Evolutionary conservation across 192 early-diverging fungal genomes (phyloP), one percentile per base, ranked within the genome.

Genomic region (Kickxella alabastrina): DNA sequence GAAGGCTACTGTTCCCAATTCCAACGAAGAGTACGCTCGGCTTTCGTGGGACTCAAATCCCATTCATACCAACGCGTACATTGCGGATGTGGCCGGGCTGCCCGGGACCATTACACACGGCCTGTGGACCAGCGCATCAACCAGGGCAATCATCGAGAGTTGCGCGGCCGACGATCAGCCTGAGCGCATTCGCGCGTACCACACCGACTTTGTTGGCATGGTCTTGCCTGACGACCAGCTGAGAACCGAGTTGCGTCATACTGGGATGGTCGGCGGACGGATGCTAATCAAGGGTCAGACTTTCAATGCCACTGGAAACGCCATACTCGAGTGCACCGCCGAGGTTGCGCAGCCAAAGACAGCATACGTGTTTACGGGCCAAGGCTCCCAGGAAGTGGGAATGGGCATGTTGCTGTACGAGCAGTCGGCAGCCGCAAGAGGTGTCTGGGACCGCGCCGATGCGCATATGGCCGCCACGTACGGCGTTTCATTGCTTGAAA

Each of bases 321-420:
- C 57, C 1, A 84, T 97, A 23, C 78, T 97, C 32, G 80, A 79
- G 40, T 91, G 90, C 52, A 82, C 79, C 5, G 92, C 92, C 23
- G 85, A 95, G 69, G 87, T 95, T 19, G 90, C 92, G 52, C 94
- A 97, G 74, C 85, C 91, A 23, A 66, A 75, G 34, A 92, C 91
- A 26, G 85, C 89, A 27, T 97, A 91, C 38, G 87, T 97, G n/a
- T 97, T 97, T 65, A 94, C 93, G 46, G 93, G 93, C 36, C 93
- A 97, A 58, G 93, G 92, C 44, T 93, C 94, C 51, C 94, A 97
- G 67, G 84, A 92, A 59, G 79, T 82, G 17, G 90, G 90, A 43
- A 97, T 97, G 94, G 94, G 94, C 49, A 95, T 97, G 94, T 84
- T 84, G 25, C 80, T 95, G 13, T 97, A 97, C 61, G 79, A 75